Conservation (phyloP, 306 rosid species). For the Biancaea sappan region DNA sequence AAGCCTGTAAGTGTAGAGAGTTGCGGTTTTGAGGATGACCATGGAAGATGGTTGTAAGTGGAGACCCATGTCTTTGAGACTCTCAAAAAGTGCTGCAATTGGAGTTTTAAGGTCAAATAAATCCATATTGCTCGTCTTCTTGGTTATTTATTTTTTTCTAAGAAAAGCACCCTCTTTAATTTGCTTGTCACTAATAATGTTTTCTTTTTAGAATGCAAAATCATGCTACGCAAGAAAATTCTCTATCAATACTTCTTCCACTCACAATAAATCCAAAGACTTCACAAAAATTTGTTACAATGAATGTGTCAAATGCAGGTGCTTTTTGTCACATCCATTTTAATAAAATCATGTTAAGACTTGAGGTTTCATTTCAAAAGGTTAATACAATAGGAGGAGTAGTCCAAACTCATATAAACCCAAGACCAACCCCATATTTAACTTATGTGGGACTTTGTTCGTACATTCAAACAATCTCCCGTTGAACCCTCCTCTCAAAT, state of each 20-base stretch:
- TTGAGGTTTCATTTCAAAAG: too few relatives aligned
- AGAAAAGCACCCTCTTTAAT: not conserved
- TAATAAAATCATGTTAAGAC: too few relatives aligned
- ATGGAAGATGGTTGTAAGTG: slow-evolving; percentile 48
- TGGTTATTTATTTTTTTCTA: not conserved
- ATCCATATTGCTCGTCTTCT: slow-evolving; percentile 20
- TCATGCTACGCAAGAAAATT: not conserved
- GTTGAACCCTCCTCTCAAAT: too few relatives aligned
- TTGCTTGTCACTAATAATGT: not conserved
- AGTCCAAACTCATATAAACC: too few relatives aligned
- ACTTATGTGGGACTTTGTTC: too few relatives aligned
- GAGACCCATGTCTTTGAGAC: slow-evolving; percentile 29
- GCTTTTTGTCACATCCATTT: too few relatives aligned
- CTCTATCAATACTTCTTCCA: not conserved
- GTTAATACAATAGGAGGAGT: too few relatives aligned
- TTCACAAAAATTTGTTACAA: too few relatives aligned
- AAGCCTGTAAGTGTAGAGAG: slow-evolving; percentile 23
- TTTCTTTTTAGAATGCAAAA: not conserved
- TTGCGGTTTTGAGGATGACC: slow-evolving; percentile 48
- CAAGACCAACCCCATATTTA: too few relatives aligned
- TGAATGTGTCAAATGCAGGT: too few relatives aligned
- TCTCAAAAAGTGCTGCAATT: slow-evolving; percentile 16
- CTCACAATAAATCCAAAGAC: too few relatives aligned
- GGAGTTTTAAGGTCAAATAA: slow-evolving; percentile 38
- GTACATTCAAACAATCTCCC: too few relatives aligned